Percentiles rank a stretch among this genome's conserved stretches.
phyloP scores from a whole-genome alignment of 495 filamentous ascomycete genomes.

The Xylaria bambusicola region DNA sequence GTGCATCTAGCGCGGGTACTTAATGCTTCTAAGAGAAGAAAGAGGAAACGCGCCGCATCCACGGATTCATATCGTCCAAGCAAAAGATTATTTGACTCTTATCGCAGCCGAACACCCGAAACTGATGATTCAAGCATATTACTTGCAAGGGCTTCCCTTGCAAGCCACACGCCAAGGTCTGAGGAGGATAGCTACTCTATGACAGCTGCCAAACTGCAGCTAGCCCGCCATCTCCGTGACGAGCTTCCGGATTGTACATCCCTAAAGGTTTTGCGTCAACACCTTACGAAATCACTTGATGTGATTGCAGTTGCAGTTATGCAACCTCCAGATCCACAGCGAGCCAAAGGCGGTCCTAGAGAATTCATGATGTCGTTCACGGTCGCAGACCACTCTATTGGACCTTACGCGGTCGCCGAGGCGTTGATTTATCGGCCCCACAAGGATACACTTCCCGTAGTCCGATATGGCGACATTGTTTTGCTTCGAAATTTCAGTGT shows the following conservation, averaged over 20 bases:
- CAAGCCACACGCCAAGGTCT: conserved; percentile 17
- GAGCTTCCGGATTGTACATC: conserved; percentile 67
- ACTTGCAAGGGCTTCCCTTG: conserved; percentile 25
- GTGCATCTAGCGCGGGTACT: conserved; percentile 39
- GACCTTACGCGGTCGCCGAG: conserved; percentile 47
- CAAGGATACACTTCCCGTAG: conserved; percentile 67
- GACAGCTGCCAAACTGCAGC: conserved; percentile 38
- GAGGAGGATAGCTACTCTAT: conserved; percentile 32
- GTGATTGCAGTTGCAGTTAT: conserved; percentile 68
- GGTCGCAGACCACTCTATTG: conserved; percentile 66
- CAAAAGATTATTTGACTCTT: conserved; percentile 1
- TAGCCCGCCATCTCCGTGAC: conserved; percentile 56
- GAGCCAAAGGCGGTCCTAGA: conserved; percentile 64
- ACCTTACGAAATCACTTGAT: conserved; percentile 58
- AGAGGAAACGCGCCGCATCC: conserved; percentile 24
- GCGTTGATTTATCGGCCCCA: conserved; percentile 77
- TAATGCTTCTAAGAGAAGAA: conserved; percentile 29
- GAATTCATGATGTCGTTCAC: conserved; percentile 71
- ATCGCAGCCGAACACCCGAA: conserved; percentile 15
- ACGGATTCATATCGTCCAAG: background rate
- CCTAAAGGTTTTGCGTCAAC: conserved; percentile 62
- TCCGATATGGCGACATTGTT: conserved; percentile 71
- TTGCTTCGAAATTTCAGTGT: conserved; percentile 77
- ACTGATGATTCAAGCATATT: conserved; percentile 28
- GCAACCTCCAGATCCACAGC: conserved; percentile 52